These are phyloP conservation scores for Euptelea pleiosperma DNA, from an alignment of 164 flowering plant species.

Conservation along the genomic window DNA sequence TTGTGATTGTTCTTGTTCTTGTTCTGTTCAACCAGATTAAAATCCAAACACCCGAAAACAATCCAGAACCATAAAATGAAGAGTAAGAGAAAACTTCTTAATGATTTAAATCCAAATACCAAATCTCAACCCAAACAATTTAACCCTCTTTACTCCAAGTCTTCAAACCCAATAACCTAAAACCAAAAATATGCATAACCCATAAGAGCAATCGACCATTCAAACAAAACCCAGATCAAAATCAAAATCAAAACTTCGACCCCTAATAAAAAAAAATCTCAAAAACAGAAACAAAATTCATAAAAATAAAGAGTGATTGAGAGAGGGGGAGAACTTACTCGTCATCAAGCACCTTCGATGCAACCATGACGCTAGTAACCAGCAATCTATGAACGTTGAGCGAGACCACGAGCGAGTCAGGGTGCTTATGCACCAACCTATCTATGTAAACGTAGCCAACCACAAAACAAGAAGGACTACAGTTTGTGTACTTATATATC, in stretches of 20 bases:
- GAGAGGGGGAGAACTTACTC: constrained; percentile 43
- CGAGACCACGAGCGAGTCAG: constrained; percentile 66
- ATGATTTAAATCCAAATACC: too few relatives aligned
- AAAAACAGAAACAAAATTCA: background rate
- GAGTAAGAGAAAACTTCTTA: too few relatives aligned
- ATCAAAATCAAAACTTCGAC: background rate
- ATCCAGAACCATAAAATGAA: too few relatives aligned
- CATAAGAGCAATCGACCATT: background rate
- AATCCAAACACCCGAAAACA: too few relatives aligned
- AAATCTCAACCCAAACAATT: too few relatives aligned
- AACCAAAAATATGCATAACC: background rate
- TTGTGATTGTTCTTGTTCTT: too few relatives aligned
- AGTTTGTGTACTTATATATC: constrained; percentile 74
- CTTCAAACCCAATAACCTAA: background rate
- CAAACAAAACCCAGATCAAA: background rate
- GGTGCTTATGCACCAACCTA: constrained; percentile 67
- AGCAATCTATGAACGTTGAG: constrained; percentile 85
- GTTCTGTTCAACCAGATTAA: too few relatives aligned
- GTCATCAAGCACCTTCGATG: constrained; percentile 92
- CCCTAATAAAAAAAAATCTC: background rate
- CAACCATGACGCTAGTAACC: constrained; percentile 83
- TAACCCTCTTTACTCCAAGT: background rate
- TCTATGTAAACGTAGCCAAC: constrained; percentile 84
- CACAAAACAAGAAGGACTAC: constrained; percentile 93
- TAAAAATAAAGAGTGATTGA: constrained; percentile 1